Percentiles rank a stretch among this genome's conserved stretches.
These are phyloP conservation scores for Ettlia oleoabundans DNA, from an alignment of 139 green algal species.

Conservation along the genomic window DNA sequence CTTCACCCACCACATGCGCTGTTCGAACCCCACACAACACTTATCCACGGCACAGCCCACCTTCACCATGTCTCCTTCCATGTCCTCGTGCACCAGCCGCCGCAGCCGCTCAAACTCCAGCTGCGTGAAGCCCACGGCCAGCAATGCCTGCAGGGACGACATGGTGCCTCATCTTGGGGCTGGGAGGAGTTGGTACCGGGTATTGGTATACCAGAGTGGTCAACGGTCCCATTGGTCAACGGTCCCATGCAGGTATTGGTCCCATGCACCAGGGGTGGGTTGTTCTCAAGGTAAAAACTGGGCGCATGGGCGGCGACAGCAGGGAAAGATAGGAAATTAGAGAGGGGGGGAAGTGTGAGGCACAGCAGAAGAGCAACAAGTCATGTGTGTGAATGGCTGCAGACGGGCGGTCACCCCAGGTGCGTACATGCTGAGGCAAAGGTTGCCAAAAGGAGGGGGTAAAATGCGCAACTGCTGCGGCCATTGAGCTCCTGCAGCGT, in stretches of 20 bases:
- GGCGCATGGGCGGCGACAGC: too few relatives aligned
- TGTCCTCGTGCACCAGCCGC: conserved; percentile 17
- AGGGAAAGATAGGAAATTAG: too few relatives aligned
- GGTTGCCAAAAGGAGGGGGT: too few relatives aligned
- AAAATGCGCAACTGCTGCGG: too few relatives aligned
- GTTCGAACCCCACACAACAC: neutral
- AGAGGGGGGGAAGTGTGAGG: too few relatives aligned
- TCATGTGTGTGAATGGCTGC: too few relatives aligned
- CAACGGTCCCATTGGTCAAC: neutral
- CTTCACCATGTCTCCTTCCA: conserved; percentile 27
- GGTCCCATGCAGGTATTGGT: too few relatives aligned
- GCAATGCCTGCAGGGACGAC: neutral
- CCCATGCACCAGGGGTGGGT: too few relatives aligned
- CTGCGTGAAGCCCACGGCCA: conserved; percentile 16
- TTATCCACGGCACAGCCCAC: neutral
- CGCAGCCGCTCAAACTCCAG: conserved; percentile 27
- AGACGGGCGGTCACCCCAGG: too few relatives aligned
- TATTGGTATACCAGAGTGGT: neutral
- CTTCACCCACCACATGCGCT: neutral
- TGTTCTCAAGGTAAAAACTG: too few relatives aligned
- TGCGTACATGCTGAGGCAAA: too few relatives aligned
- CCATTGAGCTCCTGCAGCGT: neutral
- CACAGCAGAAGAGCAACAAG: too few relatives aligned
- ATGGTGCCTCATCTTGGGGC: neutral
- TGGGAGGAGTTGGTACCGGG: neutral